A percentile compares a stretch with the other conserved stretches of the same genome.
Evolutionary conservation across 192 early-diverging fungal genomes (phyloP).

Genomic region (Backusella liffmaniae): DNA sequence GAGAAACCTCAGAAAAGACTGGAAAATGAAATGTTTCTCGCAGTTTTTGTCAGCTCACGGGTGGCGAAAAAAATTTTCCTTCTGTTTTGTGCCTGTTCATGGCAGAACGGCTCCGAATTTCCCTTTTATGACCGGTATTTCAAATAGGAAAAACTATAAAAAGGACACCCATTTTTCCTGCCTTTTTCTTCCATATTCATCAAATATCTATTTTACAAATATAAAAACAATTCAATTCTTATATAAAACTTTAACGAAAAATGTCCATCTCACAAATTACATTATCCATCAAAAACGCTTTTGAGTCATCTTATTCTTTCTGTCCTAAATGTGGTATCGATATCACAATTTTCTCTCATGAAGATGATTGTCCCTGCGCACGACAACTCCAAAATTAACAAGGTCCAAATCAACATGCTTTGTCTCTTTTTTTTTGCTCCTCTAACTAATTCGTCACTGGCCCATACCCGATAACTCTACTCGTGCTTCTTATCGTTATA

Average conservation of each 20-base stretch:
- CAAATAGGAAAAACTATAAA: neutral
- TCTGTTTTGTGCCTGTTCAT: neutral
- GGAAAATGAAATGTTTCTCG: neutral
- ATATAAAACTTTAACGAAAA: neutral
- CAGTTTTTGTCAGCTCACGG: neutral
- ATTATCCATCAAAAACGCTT: neutral
- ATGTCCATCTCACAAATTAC: neutral
- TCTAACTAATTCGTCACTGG: neutral
- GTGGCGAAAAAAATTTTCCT: neutral
- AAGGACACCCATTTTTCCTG: neutral
- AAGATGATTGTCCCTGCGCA: constrained; percentile 13
- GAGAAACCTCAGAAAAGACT: neutral
- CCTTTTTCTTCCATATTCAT: neutral
- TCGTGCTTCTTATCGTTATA: too few species aligned
- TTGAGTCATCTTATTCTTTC: constrained; percentile 2
- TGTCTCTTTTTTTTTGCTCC: neutral
- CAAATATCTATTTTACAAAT: neutral
- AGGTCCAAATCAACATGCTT: neutral
- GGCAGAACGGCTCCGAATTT: neutral
- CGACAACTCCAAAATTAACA: neutral
- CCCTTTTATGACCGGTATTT: neutral
- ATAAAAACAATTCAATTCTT: neutral
- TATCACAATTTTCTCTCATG: constrained; percentile 15
- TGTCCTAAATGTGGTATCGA: constrained; percentile 21
- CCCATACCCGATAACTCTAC: too few species aligned